Evolutionary conservation across 345 rosid species (phyloP).

Genomic region (Salix brachista): DNA sequence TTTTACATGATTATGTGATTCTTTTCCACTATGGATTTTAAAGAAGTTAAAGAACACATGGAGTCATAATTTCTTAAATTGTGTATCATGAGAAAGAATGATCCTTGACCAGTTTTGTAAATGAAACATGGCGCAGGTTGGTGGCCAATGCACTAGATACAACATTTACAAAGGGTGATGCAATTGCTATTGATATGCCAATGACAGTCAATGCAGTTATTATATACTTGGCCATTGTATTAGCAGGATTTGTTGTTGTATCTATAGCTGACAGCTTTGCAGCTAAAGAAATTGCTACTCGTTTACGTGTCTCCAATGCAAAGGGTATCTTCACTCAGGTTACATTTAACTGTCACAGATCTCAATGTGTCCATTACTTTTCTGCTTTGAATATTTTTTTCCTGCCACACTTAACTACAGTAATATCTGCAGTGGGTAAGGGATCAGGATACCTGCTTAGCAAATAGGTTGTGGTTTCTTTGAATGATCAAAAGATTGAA

Average conservation of each 20-base stretch:
- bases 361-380: too few species aligned
- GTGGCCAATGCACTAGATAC: conserved; percentile 69
- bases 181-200: conserved; percentile 94
- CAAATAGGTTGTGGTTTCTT: too few species aligned
- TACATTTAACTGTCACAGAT: neutral
- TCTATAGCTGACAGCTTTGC: conserved; percentile 97
- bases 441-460: too few species aligned
- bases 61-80: too few species aligned
- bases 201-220: conserved; percentile 82
- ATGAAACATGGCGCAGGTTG: conserved; percentile 41
- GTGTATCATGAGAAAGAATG: too few species aligned
- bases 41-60: too few species aligned
- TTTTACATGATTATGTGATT: too few species aligned
- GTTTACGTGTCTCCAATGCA: conserved; percentile 69
- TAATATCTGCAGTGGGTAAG: too few species aligned
- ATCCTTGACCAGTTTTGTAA: neutral
- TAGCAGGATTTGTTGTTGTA: conserved; percentile 77
- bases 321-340: conserved; percentile 95
- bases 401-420: too few species aligned
- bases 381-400: too few species aligned
- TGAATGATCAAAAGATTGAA: too few species aligned
- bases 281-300: conserved; percentile 72
- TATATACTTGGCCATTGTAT: conserved; percentile 73
- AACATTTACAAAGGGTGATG: conserved; percentile 63
- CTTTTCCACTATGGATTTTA: too few species aligned